Evolutionary conservation across 257 asterid genomes (phyloP), one percentile per base, ranked within the genome.

Genomic region (Ilex aquifolium): DNA sequence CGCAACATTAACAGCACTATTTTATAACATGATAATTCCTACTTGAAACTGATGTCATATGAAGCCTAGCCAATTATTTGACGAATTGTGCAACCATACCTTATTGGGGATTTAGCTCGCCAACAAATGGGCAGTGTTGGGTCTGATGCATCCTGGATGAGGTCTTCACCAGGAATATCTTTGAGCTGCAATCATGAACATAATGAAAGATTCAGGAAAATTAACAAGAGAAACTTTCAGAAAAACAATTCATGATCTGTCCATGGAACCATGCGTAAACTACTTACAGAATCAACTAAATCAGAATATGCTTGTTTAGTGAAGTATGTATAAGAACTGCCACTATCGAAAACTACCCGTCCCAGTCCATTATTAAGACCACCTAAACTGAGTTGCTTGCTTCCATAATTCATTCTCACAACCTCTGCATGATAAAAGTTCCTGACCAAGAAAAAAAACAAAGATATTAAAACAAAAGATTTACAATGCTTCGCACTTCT

Each of bases 301-400:
- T 79, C 76, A 71, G 65, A 56, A 73, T 87, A 84, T 68, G 92
- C 92, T 75, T 77, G 73, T 65, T 74, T 78, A 1, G 83, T 69
- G 63, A 87, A 82, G 83, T 87, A 87, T 13, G 95, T 70, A 63
- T 80, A 84, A 31, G 92, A 76, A 75, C 95, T 87, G 56, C 95
- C 95, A 68, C 77, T 87, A 65, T 87, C 95, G 63, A 87, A 82
- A 72, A 87, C 80, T 61, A 77, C 68, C 15, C 63, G 65, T 46
- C 76, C 73, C 54, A 60, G 76, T 70, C 79, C 80, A 49, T 69
- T 55, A 51, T 71, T 66, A 12, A n/a, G 51, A 56, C 64, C 69
- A 60, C 77, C 79, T 56, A 64, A 67, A 60, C 69, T 73, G 46
- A 84, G 72, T 13, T 72, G 82, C 62, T 61, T 75, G 71, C 86